Conservation (phyloP, 495 filamentous ascomycete genomes). For the Evansstolkia leycettana region DNA sequence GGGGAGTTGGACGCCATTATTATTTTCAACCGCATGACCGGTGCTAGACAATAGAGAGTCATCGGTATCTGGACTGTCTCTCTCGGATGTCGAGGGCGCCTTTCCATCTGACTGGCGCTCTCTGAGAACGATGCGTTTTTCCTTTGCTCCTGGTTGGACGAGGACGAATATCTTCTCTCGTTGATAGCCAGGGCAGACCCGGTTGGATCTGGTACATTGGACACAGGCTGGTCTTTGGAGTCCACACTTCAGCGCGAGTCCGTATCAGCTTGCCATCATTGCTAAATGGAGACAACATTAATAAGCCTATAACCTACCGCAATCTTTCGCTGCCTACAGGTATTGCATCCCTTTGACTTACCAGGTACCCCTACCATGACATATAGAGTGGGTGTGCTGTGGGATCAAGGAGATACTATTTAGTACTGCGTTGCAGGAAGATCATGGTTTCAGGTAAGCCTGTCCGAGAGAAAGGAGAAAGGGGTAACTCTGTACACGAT, state of each 20-base stretch:
- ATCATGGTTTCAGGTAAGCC: not conserved
- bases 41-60: not conserved
- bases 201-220: conserved; percentile 23
- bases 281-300: not conserved
- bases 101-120: not conserved
- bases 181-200: conserved; percentile 24
- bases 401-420: not conserved
- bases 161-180: conserved; percentile 21
- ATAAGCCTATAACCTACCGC: conserved; percentile 14
- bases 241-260: conserved; percentile 16
- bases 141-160: conserved; percentile 8
- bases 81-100: too few relatives aligned
- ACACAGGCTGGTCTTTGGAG: conserved; percentile 21
- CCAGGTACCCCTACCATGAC: conserved; percentile 35
- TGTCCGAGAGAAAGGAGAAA: too few relatives aligned
- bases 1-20: not conserved
- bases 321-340: conserved; percentile 29
- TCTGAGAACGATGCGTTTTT: conserved; percentile 7
- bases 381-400: not conserved
- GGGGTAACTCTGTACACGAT: too few relatives aligned
- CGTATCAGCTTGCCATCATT: conserved; percentile 1
- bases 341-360: conserved; percentile 34
- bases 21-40: too few relatives aligned
- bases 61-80: too few relatives aligned
- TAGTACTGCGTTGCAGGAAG: too few relatives aligned